Evolutionary conservation across 2,329 filamentous ascomycete species (phyloP).

Genomic region (Monilinia fructicola): DNA sequence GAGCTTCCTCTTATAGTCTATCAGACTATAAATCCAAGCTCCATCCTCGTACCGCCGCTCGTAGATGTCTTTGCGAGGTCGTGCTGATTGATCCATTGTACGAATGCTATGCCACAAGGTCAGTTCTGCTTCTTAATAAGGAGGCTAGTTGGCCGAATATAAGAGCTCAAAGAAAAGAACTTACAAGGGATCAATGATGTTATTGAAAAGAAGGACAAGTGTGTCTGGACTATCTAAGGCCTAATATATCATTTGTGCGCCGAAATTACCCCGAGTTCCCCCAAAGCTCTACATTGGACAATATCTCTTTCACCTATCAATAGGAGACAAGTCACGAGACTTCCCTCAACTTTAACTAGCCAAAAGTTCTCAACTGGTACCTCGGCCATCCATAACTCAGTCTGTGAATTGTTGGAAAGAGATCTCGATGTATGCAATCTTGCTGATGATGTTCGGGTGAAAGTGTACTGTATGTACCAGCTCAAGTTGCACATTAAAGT

Average conservation of each 20-base stretch:
- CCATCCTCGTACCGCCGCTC: not conserved
- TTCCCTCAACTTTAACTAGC: not conserved
- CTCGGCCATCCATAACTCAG: fast-evolving
- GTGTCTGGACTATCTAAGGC: not conserved
- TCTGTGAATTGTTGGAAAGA: not conserved
- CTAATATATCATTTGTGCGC: not conserved
- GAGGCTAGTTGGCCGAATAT: not conserved
- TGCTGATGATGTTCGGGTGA: not conserved
- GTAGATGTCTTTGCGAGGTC: not conserved
- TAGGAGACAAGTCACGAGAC: not conserved
- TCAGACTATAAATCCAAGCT: not conserved
- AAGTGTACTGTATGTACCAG: not conserved
- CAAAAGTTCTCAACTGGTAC: not conserved
- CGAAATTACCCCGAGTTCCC: not conserved
- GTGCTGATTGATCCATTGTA: not conserved
- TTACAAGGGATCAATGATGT: not conserved
- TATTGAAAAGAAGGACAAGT: not conserved
- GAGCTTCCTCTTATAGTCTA: not conserved
- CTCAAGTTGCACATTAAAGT: not conserved
- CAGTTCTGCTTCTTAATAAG: not conserved
- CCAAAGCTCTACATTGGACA: not conserved
- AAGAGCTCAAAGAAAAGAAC: not conserved
- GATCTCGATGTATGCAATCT: not conserved
- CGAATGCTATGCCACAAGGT: too few relatives aligned
- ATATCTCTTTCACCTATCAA: not conserved